Evolutionary conservation across 129 eudicot species (phyloP).

Genomic region (Calendula officinalis): DNA sequence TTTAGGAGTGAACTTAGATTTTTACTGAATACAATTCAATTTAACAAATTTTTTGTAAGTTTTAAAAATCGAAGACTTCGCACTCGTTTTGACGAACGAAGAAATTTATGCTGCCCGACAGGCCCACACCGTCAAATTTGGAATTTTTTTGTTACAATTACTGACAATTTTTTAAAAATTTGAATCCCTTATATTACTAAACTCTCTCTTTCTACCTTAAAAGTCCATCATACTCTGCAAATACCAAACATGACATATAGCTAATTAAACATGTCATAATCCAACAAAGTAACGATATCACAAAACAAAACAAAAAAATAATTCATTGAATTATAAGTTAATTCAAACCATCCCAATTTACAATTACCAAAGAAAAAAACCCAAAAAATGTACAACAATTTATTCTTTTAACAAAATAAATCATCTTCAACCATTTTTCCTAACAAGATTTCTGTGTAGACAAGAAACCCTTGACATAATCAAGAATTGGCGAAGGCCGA

Average conservation of each 20-base stretch:
- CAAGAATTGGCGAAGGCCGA: slow-evolving; percentile 47
- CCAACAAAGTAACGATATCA: not conserved
- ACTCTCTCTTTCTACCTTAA: not conserved
- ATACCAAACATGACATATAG: not conserved
- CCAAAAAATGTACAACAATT: slow-evolving; percentile 19
- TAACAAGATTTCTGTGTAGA: slow-evolving; percentile 35
- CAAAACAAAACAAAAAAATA: not conserved
- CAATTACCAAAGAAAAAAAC: slow-evolving; percentile 17
- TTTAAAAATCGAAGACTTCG: too few relatives aligned
- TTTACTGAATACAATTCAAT: too few relatives aligned
- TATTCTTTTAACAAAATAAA: slow-evolving; percentile 25
- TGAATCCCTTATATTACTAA: too few relatives aligned
- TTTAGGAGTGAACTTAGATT: too few relatives aligned
- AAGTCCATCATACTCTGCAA: not conserved
- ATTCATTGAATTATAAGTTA: slow-evolving; percentile 6
- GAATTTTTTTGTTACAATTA: too few relatives aligned
- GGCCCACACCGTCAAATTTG: too few relatives aligned
- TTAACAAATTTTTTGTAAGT: too few relatives aligned
- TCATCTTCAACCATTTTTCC: slow-evolving; percentile 28
- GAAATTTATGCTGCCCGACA: too few relatives aligned
- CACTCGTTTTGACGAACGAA: too few relatives aligned
- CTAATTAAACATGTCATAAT: not conserved
- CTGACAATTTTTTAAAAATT: too few relatives aligned
- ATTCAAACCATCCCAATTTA: slow-evolving; percentile 21
- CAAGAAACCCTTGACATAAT: slow-evolving; percentile 28